Evolutionary conservation across 2,329 filamentous ascomycete species (phyloP), one percentile per base, ranked within the genome.

Genomic region (Beauveria medogensis): DNA sequence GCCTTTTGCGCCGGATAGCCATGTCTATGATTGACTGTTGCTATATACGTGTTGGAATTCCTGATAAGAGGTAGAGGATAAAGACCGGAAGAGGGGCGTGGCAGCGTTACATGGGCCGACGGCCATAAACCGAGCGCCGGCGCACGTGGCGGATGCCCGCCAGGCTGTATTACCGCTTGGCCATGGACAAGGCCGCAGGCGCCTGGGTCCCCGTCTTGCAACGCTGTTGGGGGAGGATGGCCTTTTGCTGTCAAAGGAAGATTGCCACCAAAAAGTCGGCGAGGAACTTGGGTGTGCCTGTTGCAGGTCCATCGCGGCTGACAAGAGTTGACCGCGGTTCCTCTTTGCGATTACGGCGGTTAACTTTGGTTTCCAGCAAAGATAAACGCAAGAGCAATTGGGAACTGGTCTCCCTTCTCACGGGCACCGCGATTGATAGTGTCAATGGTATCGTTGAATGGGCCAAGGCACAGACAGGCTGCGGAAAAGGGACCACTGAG

Each of bases 321-420:
- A 30, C 26, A 48, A 9, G 65, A 62, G 12, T 76, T 63, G 69
- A 69, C 2, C 61, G 47, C 5, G 1, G 41, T 59, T 64, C 20
- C n/a, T 48, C 14, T 72, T 71, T 43, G 40, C 24, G 2, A 26
- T 63, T 1, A 22, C 10, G 12, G 66, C 64, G 3, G 69, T 3
- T 75, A 62, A 74, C 73, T 63, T 68, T 69, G 2, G 65, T 68
- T 4, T 73, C 72, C 10, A 75, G 71, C 64, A 63, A 67, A 34
- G 72, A 37, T 72, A 72, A 68, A 77, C 76, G 16, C 24, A 64
- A 56, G 65, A 37, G 14, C 9, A 46, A 28, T 26, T 61, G 7
- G 53, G 7, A 46, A 53, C 14, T 51, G 53, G 59, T 12, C 28
- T 37, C 47, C 40, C 59, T n/a, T 43, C 30, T 3, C 37, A 47